Evolutionary conservation across 257 asterid genomes (phyloP).

Genomic region (Thymus mandschuricus): DNA sequence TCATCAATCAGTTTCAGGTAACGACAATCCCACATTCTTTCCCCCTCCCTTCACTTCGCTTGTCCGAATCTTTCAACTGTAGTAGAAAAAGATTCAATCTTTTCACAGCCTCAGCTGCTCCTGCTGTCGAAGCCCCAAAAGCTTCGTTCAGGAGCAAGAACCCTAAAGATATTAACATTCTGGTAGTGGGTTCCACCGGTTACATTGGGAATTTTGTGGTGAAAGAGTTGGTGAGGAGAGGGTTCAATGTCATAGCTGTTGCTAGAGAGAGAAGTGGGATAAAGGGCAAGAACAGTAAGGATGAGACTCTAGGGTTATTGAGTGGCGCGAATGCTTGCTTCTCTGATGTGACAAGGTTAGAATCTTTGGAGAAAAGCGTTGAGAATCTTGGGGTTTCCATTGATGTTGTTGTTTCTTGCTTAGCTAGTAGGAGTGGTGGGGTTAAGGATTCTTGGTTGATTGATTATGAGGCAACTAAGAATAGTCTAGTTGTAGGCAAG

Average conservation of each 20-base stretch:
- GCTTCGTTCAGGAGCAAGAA: conserved; percentile 65
- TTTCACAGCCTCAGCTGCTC: conserved; percentile 45
- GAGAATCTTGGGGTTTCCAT: conserved; percentile 52
- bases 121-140: conserved; percentile 46
- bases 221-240: conserved; percentile 70
- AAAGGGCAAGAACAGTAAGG: conserved; percentile 66
- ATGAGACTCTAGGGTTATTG: conserved; percentile 59
- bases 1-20: conserved; percentile 55
- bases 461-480: conserved; percentile 91
- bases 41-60: conserved; percentile 48
- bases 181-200: conserved; percentile 93
- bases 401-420: conserved; percentile 94
- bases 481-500: conserved; percentile 77
- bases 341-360: conserved; percentile 76
- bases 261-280: conserved; percentile 90
- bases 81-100: conserved; percentile 43
- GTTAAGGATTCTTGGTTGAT: conserved; percentile 92
- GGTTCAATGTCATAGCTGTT: conserved; percentile 82
- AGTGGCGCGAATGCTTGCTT: conserved; percentile 73
- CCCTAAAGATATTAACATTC: conserved; percentile 69
- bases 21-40: conserved; percentile 38
- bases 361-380: conserved; percentile 56
- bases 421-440: conserved; percentile 93
- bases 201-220: conserved; percentile 92
- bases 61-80: conserved; percentile 34